phyloP scores from a whole-genome alignment of 1,284 basidiomycete genomes.

The Fomitopsis palustris region DNA sequence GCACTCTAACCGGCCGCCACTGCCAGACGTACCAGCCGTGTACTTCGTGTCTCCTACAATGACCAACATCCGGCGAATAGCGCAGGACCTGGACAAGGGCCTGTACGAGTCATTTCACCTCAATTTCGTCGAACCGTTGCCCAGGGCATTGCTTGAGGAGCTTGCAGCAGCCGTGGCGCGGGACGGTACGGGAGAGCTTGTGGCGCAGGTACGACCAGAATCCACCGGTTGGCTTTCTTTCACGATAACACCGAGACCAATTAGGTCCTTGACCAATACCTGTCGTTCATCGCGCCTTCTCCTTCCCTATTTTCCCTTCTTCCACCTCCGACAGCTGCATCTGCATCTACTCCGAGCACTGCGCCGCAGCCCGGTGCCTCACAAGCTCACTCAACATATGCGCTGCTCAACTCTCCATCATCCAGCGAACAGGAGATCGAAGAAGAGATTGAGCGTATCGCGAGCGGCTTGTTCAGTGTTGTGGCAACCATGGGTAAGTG shows the following conservation, averaged over 20 bases:
- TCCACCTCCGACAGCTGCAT: slow-evolving; percentile 39
- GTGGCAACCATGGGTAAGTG: slow-evolving; percentile 84
- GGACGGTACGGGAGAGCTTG: slow-evolving; percentile 80
- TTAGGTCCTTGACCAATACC: slow-evolving; percentile 91
- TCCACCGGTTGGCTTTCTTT: neutral
- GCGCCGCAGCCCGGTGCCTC: slow-evolving; percentile 28
- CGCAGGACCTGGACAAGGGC: slow-evolving; percentile 81
- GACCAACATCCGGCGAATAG: slow-evolving; percentile 84
- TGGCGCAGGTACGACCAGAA: slow-evolving; percentile 61
- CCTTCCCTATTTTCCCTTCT: slow-evolving; percentile 93
- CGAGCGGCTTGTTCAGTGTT: slow-evolving; percentile 89
- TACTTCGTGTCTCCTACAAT: slow-evolving; percentile 96
- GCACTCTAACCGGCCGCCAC: slow-evolving; percentile 83
- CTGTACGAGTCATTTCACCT: slow-evolving; percentile 94
- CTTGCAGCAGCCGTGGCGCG: slow-evolving; percentile 86
- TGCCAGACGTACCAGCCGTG: slow-evolving; percentile 95
- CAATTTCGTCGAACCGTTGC: slow-evolving; percentile 92
- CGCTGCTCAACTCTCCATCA: slow-evolving; percentile 89
- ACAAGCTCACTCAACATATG: slow-evolving; percentile 57
- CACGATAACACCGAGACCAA: neutral
- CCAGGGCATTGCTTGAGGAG: slow-evolving; percentile 89
- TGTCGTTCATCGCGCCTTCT: slow-evolving; percentile 95
- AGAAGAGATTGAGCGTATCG: slow-evolving; percentile 89
- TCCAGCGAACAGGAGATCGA: slow-evolving; percentile 92
- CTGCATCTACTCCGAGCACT: slow-evolving; percentile 30